Evolutionary conservation across 805 yeast species (phyloP).

Genomic region (Kazachstania kunashirensis): DNA sequence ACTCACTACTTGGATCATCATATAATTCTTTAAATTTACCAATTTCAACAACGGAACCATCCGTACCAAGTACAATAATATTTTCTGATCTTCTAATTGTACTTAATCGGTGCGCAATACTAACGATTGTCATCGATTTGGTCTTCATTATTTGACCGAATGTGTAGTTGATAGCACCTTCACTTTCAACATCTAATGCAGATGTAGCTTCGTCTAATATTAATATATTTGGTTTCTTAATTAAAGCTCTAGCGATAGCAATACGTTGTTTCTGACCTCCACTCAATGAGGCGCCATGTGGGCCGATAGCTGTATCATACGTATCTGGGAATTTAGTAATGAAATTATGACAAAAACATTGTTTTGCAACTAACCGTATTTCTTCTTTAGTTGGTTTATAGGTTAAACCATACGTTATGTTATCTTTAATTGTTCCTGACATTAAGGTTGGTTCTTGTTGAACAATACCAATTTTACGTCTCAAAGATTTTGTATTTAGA

Average conservation of each 20-base stretch:
- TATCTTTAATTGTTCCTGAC: constrained; percentile 74
- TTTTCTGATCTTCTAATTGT: constrained; percentile 82
- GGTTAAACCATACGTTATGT: constrained; percentile 57
- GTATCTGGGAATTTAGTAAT: constrained; percentile 54
- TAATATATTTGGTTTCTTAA: constrained; percentile 63
- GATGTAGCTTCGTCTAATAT: constrained; percentile 86
- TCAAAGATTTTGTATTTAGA: constrained; percentile 41
- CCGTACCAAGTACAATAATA: constrained; percentile 71
- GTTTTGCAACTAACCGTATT: constrained; percentile 38
- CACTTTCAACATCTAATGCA: constrained; percentile 67
- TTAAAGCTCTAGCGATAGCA: constrained; percentile 75
- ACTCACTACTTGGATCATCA: constrained; percentile 34
- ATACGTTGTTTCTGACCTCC: constrained; percentile 91
- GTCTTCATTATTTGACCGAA: constrained; percentile 51
- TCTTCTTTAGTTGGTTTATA: constrained; percentile 53
- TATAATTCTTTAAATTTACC: constrained; percentile 55
- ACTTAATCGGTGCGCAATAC: constrained; percentile 88
- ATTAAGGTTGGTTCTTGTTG: constrained; percentile 71
- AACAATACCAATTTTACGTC: constrained; percentile 59
- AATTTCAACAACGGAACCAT: constrained; percentile 72
- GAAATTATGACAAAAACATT: constrained; percentile 51
- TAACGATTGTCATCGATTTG: constrained; percentile 63
- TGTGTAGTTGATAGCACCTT: constrained; percentile 72
- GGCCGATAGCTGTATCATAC: constrained; percentile 55
- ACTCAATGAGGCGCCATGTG: constrained; percentile 61